phyloP scores from a whole-genome alignment of 2,329 filamentous ascomycete species.

The Chalaropsis thielavioides region DNA sequence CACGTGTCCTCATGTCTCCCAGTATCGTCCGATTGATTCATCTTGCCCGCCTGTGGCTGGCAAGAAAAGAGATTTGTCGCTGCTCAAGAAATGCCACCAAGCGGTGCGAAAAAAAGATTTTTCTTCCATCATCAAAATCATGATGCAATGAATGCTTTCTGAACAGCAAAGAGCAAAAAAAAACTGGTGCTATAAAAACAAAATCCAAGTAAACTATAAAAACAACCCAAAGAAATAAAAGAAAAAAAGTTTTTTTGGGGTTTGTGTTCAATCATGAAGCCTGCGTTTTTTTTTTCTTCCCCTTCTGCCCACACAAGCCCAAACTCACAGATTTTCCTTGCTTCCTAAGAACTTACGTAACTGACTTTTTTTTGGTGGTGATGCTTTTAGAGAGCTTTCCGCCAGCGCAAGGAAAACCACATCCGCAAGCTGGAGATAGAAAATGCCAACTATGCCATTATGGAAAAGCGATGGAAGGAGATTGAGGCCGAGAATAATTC shows the following conservation, averaged over 20 bases:
- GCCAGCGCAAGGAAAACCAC: conserved; percentile 93
- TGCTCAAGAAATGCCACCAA: background rate
- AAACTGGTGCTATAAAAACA: background rate
- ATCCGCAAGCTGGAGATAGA: conserved; percentile 96
- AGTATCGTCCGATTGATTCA: background rate
- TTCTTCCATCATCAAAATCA: background rate
- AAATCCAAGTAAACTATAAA: background rate
- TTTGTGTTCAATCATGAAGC: conserved; percentile 1
- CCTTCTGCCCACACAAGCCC: conserved; percentile 19
- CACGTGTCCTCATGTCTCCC: background rate
- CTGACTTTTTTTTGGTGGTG: conserved; percentile 21
- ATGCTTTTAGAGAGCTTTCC: conserved; percentile 65
- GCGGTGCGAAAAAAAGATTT: background rate
- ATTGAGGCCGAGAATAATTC: conserved; percentile 80
- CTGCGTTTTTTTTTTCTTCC: conserved; percentile 21
- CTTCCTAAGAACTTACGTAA: conserved; percentile 19
- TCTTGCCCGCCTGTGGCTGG: background rate
- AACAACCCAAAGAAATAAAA: background rate
- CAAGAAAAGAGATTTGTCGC: background rate
- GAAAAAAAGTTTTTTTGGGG: background rate
- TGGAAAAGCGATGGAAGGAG: conserved; percentile 66
- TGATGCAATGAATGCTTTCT: background rate
- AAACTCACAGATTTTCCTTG: conserved; percentile 8
- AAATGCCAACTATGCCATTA: conserved; percentile 61
- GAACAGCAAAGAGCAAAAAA: background rate